A percentile compares a stretch with the other conserved stretches of the same genome.
Evolutionary conservation across 352 stramenopile species (phyloP).

Genomic region (Hyaloperonospora brassicae): DNA sequence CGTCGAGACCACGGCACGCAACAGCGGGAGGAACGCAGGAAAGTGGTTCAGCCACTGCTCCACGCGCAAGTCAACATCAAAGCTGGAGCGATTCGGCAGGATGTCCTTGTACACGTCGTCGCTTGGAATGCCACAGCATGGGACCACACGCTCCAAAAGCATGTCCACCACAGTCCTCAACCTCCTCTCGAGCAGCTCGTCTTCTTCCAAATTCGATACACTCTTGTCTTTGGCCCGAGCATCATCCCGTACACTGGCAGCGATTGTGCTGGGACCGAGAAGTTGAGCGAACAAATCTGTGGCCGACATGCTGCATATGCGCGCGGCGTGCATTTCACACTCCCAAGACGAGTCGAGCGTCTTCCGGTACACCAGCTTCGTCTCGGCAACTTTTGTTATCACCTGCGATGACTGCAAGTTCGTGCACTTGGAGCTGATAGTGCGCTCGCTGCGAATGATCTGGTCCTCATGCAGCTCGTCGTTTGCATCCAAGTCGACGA

Average conservation of each 20-base stretch:
- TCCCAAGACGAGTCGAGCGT: slow-evolving; percentile 63
- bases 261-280: slow-evolving; percentile 20
- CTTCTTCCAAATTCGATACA: slow-evolving; percentile 12
- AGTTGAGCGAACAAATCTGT: slow-evolving; percentile 48
- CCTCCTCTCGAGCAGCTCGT: slow-evolving; percentile 38
- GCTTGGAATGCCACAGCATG: slow-evolving; percentile 64
- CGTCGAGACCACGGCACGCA: slow-evolving; percentile 38
- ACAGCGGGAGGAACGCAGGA: slow-evolving; percentile 54
- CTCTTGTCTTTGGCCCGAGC: slow-evolving; percentile 1
- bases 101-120: slow-evolving; percentile 81
- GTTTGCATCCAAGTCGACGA: slow-evolving; percentile 7
- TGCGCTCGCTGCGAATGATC: slow-evolving; percentile 62
- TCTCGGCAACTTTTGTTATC: slow-evolving; percentile 51
- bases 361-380: slow-evolving; percentile 56
- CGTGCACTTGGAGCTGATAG: slow-evolving; percentile 77
- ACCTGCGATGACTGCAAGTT: slow-evolving; percentile 72
- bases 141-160: slow-evolving; percentile 65
- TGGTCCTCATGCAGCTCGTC: slow-evolving; percentile 27
- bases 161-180: slow-evolving; percentile 56
- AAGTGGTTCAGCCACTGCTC: slow-evolving; percentile 84
- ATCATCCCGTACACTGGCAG: slow-evolving; percentile 10
- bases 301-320: slow-evolving; percentile 46
- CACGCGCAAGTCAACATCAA: slow-evolving; percentile 69
- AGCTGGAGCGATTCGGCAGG: slow-evolving; percentile 73
- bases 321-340: slow-evolving; percentile 55